Evolutionary conservation across 148 eudicot genomes (phyloP), one percentile per base, ranked within the genome.

Genomic region (Rhododendron ferrugineum): DNA sequence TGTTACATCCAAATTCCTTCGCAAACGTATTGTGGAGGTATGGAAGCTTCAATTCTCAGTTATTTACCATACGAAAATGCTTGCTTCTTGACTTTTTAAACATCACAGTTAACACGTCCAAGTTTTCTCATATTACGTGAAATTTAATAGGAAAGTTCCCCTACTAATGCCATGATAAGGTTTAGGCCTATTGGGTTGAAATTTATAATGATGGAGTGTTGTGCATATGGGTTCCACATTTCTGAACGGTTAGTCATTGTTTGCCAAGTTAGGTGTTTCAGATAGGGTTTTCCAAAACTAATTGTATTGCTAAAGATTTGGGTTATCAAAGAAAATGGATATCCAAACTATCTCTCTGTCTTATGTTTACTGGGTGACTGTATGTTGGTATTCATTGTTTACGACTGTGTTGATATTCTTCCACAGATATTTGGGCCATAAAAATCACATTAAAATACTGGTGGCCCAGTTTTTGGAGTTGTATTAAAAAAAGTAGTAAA

Each of bases 11-110:
- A 97, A 92, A 79, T 92, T 91, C 87, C 88, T 97, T 86, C 92
- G 99, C 82, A 97, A 85, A 89, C 94, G 98, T 42, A 94, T 97
- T 87, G 99, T 97, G 72, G 95, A 95, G 98, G 99, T 97, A 94
- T 47, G 81, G 20, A 56, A 66, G 22, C 68, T 54, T 80, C 30
- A 4, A 10, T 49, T 58, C 30, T 81, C 49, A 58, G 83, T 81
- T 56, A 58, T 58, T 81, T 60, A 10, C 26, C 16, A 34, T 50
- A 37, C 58, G 16, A 14, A 30, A 79, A 32, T 23, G 52, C 18
- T 49, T 46, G 58, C 74, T 30, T 15, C 11, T 26, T 49, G 18
- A 80, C 6, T 58, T 54, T 34, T 54, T 52, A 34, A 80, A 54
- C 11, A n/a, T 52, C 42, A 18, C 64, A 15, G 44, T 32, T 80